Evolutionary conservation across 2,329 filamentous ascomycete species (phyloP), one percentile per base, ranked within the genome.

Genomic region (Beauveria sp.): DNA sequence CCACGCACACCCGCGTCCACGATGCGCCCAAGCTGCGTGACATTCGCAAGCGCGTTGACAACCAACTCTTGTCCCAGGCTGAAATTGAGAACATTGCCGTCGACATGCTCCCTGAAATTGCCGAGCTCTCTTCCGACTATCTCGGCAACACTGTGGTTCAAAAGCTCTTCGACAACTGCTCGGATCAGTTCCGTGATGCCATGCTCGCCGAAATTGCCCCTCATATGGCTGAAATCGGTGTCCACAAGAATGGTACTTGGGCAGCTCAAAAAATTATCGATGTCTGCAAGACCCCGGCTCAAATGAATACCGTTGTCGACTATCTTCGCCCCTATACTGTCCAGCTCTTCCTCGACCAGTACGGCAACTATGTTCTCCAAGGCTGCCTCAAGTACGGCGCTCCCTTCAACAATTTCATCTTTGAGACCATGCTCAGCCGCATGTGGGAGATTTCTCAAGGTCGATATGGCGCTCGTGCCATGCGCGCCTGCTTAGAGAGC

Each of bases 241-340:
- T 97, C 8, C 95, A 99, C 83, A 99, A 99, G 84, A 99, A 99
- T 70, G 95, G 95, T 65, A 99, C 95, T 1, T 99, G 95, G 95
- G 95, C 95, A 60, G 95, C 95, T 1, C 95, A 99, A 77, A 99
- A 98, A 82, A 98, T 99, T 70, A 98, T 99, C 67, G 93, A 98
- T 70, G 91, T 96, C 7, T 93, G 92, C 73, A 91, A 95, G 76
- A 91, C 89, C 1, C 86, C 89, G 6, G 79, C 80, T 46, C 93
- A 98, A 76, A 93, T 95, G 87, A 78, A 80, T 52, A 79, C 91
- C 77, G 93, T 99, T 70, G 89, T 95, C 31, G 87, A 96, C 65
- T 84, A 91, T 66, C 80, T 98, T 34, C 88, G 88, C 3, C 88
- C 92, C 1, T 97, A 96, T 76, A 92, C 90, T 0, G 85, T 97